Conservation (phyloP, 2,329 filamentous ascomycete species). For the Paracoccidioides brasiliensis region DNA sequence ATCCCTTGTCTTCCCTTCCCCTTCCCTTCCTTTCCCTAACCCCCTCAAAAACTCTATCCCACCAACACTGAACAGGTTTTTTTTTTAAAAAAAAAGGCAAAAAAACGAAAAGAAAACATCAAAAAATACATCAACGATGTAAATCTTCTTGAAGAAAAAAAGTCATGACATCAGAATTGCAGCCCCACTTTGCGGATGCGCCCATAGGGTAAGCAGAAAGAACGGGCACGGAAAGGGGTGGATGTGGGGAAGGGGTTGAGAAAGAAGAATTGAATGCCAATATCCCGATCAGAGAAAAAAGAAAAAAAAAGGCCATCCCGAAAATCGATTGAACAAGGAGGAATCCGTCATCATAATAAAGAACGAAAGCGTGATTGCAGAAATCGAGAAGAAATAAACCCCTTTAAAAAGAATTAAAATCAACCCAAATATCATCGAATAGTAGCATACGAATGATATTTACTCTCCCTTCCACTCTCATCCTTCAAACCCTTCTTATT, state of each 20-base stretch:
- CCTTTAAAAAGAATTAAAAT: neutral
- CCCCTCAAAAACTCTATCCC: neutral
- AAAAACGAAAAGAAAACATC: neutral
- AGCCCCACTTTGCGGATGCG: neutral
- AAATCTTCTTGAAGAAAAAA: neutral
- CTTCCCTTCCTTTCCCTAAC: neutral
- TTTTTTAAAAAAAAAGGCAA: neutral
- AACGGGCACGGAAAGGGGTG: neutral
- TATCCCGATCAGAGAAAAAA: neutral
- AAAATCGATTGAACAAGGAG: neutral
- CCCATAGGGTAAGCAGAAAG: neutral
- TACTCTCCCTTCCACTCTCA: constrained; percentile 51
- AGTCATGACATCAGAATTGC: neutral
- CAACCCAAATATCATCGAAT: constrained; percentile 44
- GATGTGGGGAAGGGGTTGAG: neutral
- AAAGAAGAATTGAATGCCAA: neutral
- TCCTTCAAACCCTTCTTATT: constrained; percentile 61
- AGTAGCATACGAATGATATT: constrained; percentile 66
- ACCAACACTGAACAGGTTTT: neutral
- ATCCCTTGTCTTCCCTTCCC: too few species aligned
- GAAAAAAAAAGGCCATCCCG: neutral
- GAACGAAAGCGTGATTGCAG: too few species aligned
- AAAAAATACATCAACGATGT: too few species aligned
- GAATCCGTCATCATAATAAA: neutral
- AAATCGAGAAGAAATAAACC: neutral